These are phyloP conservation scores for Bauhinia variegata DNA, from an alignment of 306 rosid species.

Conservation along the genomic window DNA sequence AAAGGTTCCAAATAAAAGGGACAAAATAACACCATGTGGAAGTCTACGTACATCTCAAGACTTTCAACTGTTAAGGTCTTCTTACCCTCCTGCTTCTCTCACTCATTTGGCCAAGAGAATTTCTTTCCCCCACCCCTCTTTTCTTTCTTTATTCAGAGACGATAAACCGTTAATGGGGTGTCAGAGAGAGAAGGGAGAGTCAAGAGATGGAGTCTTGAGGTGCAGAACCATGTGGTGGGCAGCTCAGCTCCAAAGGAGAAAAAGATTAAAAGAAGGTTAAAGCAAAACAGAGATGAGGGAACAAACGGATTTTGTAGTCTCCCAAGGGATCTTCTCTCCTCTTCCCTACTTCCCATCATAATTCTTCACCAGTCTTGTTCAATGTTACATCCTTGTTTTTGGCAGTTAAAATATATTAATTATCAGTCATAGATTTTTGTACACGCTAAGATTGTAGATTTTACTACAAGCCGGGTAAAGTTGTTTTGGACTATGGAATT, in stretches of 20 bases:
- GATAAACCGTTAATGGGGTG: conserved; percentile 58
- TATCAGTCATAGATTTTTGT: not conserved
- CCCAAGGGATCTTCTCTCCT: conserved; percentile 91
- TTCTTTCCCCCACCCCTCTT: not conserved
- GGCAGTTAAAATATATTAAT: conserved; percentile 38
- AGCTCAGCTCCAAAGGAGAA: conserved; percentile 52
- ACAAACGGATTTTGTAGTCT: conserved; percentile 89
- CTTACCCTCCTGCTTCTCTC: conserved; percentile 11
- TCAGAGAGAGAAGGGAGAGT: conserved; percentile 33
- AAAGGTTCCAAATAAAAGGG: conserved; percentile 67
- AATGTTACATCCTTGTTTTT: conserved; percentile 23
- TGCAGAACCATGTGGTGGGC: conserved; percentile 82
- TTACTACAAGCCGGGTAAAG: not conserved
- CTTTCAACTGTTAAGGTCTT: conserved; percentile 42
- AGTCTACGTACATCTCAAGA: conserved; percentile 49
- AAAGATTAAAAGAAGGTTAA: conserved; percentile 40
- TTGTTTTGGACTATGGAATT: too few species aligned
- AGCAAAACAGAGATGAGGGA: conserved; percentile 60
- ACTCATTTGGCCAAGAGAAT: conserved; percentile 33
- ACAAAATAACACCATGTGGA: conserved; percentile 67
- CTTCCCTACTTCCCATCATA: conserved; percentile 69
- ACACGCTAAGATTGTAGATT: not conserved
- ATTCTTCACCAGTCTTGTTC: conserved; percentile 52
- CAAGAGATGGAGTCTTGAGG: conserved; percentile 35
- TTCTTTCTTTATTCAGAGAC: not conserved